Evolutionary conservation across 441 rosid genomes (phyloP).

Genomic region (Croton laevigatus): DNA sequence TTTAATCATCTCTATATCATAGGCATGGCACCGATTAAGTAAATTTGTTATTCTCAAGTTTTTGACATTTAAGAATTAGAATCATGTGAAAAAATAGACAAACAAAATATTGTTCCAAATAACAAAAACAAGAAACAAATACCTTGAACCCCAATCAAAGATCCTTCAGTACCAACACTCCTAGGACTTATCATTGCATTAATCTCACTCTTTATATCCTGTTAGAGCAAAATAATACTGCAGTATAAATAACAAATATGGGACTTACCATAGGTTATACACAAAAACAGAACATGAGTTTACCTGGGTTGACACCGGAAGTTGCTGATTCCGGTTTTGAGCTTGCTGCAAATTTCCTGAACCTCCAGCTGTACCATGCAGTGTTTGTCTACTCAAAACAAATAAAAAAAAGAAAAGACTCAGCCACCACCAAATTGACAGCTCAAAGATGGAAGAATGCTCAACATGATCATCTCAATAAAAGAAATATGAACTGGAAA

Average conservation of each 20-base stretch:
- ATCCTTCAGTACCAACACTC: slow-evolving; percentile 68
- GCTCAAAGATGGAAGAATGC: neutral
- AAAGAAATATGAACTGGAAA: slow-evolving; percentile 15
- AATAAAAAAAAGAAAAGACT: slow-evolving; percentile 19
- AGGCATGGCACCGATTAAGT: neutral
- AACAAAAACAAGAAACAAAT: slow-evolving; percentile 12
- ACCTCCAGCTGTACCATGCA: slow-evolving; percentile 55
- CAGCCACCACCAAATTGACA: neutral
- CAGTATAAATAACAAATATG: neutral
- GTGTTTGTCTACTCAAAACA: slow-evolving; percentile 52
- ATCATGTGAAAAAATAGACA: neutral
- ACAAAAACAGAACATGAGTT: slow-evolving; percentile 13
- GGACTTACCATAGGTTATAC: neutral
- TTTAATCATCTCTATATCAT: neutral
- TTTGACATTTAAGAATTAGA: neutral
- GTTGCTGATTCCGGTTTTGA: slow-evolving; percentile 71
- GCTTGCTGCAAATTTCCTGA: slow-evolving; percentile 63
- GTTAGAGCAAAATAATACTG: slow-evolving; percentile 13
- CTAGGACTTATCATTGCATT: slow-evolving; percentile 70
- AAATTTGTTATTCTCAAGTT: neutral
- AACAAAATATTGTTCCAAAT: neutral
- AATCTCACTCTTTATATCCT: slow-evolving; percentile 85
- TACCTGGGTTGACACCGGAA: slow-evolving; percentile 60
- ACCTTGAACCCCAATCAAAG: slow-evolving; percentile 78
- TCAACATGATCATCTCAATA: neutral